phyloP scores from a whole-genome alignment of 2,329 filamentous ascomycete species.

The Leptographium radiaticola region DNA sequence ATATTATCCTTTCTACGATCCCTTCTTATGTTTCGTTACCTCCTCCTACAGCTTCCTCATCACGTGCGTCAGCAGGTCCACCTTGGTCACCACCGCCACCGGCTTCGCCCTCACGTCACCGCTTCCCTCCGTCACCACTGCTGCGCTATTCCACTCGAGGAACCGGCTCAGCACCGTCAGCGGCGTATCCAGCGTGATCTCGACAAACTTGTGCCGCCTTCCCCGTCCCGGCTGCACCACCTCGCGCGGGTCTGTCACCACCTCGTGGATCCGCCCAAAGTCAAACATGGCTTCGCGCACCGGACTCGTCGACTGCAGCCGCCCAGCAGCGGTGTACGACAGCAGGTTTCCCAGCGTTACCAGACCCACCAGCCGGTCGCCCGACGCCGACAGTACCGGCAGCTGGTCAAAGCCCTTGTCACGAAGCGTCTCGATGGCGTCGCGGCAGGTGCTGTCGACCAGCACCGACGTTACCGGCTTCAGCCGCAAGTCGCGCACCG shows the following conservation, averaged over 20 bases:
- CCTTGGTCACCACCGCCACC: constrained; percentile 87
- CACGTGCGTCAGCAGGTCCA: constrained; percentile 88
- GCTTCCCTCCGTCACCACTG: constrained; percentile 73
- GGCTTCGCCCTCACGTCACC: constrained; percentile 52
- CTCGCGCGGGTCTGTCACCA: constrained; percentile 75
- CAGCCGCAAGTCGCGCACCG: constrained; percentile 68
- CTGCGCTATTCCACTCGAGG: constrained; percentile 96
- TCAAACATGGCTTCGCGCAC: constrained; percentile 94
- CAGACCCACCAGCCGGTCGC: constrained; percentile 69
- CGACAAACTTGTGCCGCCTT: constrained; percentile 54
- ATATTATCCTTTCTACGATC: too few relatives aligned
- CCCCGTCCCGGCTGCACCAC: constrained; percentile 25
- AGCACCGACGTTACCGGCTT: constrained; percentile 87
- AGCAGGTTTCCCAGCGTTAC: constrained; percentile 92
- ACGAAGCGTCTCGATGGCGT: constrained; percentile 94
- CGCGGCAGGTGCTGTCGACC: constrained; percentile 57
- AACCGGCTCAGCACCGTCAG: constrained; percentile 77
- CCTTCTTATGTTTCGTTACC: neutral
- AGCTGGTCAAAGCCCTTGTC: constrained; percentile 98
- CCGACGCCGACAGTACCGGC: constrained; percentile 63
- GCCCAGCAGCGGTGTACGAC: constrained; percentile 74
- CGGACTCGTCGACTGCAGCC: constrained; percentile 58
- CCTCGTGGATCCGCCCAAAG: constrained; percentile 75
- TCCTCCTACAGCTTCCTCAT: constrained; percentile 44
- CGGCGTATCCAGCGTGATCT: constrained; percentile 86